These are phyloP conservation scores for Boletus sp. DNA, from an alignment of 768 basidiomycete species.

Conservation along the genomic window DNA sequence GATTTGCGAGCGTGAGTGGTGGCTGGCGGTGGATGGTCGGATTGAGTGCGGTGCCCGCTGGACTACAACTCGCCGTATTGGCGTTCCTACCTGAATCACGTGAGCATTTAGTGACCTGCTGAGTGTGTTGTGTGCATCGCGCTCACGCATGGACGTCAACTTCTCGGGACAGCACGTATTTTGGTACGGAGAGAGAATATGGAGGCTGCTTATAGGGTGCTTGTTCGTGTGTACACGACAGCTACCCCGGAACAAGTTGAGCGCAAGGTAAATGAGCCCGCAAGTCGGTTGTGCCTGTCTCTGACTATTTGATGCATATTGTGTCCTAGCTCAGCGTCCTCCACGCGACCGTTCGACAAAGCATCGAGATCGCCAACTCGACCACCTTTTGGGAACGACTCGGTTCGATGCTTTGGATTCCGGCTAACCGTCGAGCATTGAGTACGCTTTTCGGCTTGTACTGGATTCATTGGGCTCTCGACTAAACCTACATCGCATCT, in stretches of 20 bases:
- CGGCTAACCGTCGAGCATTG: slow-evolving; percentile 64
- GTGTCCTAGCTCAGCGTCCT: slow-evolving; percentile 51
- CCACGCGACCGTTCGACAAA: slow-evolving; percentile 55
- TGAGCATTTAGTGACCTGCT: slow-evolving; percentile 34
- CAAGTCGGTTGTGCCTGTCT: not conserved
- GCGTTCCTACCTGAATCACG: slow-evolving; percentile 77
- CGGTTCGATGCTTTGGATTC: slow-evolving; percentile 50
- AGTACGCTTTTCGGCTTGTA: slow-evolving; percentile 38
- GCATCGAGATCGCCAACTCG: slow-evolving; percentile 56
- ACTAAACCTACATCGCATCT: not conserved
- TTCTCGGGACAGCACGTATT: slow-evolving; percentile 47
- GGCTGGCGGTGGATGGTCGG: slow-evolving; percentile 90
- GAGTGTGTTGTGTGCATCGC: not conserved
- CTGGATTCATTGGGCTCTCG: not conserved
- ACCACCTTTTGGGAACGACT: slow-evolving; percentile 60
- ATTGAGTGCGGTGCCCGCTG: slow-evolving; percentile 66
- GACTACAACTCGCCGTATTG: slow-evolving; percentile 55
- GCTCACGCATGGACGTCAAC: not conserved
- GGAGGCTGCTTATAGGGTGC: slow-evolving; percentile 48
- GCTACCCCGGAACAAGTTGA: slow-evolving; percentile 64
- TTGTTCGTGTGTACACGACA: slow-evolving; percentile 65
- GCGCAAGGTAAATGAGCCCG: slow-evolving; percentile 45
- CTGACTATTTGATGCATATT: not conserved
- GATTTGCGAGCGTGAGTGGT: slow-evolving; percentile 50
- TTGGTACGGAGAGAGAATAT: slow-evolving; percentile 55